Evolutionary conservation across 345 rosid species (phyloP), one percentile per base, ranked within the genome.

Genomic region (Gossypium thurberi): DNA sequence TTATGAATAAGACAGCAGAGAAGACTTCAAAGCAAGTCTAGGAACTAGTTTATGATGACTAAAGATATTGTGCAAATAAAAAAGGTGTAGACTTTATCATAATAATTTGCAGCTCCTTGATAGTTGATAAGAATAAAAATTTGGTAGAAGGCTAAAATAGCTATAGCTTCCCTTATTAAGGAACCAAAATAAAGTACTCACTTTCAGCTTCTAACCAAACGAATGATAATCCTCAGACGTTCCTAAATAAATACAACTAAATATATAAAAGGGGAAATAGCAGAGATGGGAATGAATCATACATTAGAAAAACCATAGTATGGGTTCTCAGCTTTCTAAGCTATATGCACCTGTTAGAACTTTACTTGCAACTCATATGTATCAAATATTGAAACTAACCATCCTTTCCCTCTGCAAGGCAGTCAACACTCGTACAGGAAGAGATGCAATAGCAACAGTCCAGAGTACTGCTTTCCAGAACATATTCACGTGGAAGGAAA

Each of bases 391-490:
- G 47, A 64, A 48, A 86, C 91, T 26, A 75, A 91, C 98, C 98
- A 82, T 79, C 55, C 77, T 82, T 78, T 91, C 96, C 72, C 90
- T 81, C 46, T 79, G 86, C 65, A 91, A 67, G 14, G 88, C 89
- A 50, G 85, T 87, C 18, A 85, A 72, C 66, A 94, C 53, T 7
- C 90, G 87, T 12, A 76, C 9, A 2, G 96, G 97, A 73, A 87
- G 86, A 50, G 89, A 78, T 57, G 81, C 28, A 57, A 94, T 78
- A 72, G 91, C 86, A 70, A 81, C 50, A 4, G 74, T 58, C 72
- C 87, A 89, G 46, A 84, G 65, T 13, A 88, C 78, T 63, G 81
- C 51, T 77, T 81, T 85, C 82, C 87, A 74, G 3, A 88, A 68
- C 77, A 88, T 23, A 76, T 74, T 77, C 62, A 87, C 21, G 80